Percentiles rank a stretch among this genome's conserved stretches.
These are phyloP conservation scores for Aspergillus quadricinctus DNA, from an alignment of 2,329 filamentous ascomycete genomes.

Conservation along the genomic window DNA sequence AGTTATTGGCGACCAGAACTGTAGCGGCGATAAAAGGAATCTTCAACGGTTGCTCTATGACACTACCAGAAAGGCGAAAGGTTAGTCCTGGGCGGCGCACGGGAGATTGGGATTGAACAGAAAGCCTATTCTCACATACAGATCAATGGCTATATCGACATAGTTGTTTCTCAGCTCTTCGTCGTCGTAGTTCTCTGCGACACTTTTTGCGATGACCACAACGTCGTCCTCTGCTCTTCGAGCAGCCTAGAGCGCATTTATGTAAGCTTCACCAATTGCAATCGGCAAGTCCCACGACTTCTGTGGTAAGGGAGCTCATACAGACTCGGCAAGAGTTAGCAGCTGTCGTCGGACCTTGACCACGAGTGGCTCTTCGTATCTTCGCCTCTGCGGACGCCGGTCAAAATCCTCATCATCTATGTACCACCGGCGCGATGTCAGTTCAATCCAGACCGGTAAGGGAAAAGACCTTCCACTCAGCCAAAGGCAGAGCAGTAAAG, in stretches of 20 bases:
- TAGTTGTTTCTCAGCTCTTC: constrained; percentile 71
- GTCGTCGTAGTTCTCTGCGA: constrained; percentile 82
- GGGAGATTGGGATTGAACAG: background rate
- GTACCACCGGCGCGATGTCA: background rate
- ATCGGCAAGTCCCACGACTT: background rate
- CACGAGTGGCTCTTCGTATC: constrained; percentile 68
- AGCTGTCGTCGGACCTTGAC: constrained; percentile 74
- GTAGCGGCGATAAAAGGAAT: constrained; percentile 90
- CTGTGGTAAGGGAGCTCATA: constrained; percentile 21
- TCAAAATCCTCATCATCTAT: constrained; percentile 75
- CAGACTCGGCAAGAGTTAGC: constrained; percentile 73
- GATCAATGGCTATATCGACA: constrained; percentile 67
- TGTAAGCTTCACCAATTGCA: constrained; percentile 9
- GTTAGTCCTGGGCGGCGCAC: constrained; percentile 9
- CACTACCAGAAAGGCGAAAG: constrained; percentile 36
- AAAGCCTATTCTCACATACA: constrained; percentile 46
- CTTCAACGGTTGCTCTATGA: constrained; percentile 90
- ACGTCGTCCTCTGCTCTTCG: constrained; percentile 76
- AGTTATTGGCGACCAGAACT: constrained; percentile 71
- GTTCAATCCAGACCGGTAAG: background rate
- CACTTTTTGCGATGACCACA: constrained; percentile 66
- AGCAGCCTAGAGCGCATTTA: constrained; percentile 47
- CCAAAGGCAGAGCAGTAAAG: background rate
- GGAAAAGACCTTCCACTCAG: background rate
- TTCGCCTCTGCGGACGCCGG: constrained; percentile 65